A percentile compares a stretch with the other conserved stretches of the same genome.
phyloP scores from a whole-genome alignment of 495 filamentous ascomycete genomes.

The Aspergillus bridgeri region DNA sequence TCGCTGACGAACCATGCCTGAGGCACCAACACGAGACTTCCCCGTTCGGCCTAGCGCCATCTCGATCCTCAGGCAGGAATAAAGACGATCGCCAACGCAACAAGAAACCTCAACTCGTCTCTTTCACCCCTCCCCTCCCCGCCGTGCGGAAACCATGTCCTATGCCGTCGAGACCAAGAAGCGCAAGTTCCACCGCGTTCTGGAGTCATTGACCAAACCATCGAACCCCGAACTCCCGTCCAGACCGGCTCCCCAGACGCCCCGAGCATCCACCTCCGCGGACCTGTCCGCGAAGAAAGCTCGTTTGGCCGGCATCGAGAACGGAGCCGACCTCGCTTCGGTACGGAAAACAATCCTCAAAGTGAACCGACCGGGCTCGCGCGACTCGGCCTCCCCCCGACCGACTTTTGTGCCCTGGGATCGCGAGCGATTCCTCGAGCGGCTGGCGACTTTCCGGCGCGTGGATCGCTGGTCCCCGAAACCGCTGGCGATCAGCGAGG shows the following conservation, averaged over 20 bases:
- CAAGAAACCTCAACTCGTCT: constrained; percentile 1
- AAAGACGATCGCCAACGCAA: neutral
- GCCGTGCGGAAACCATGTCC: constrained; percentile 36
- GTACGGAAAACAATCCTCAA: constrained; percentile 29
- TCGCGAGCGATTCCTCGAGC: constrained; percentile 73
- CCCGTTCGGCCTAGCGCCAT: constrained; percentile 10
- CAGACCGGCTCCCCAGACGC: constrained; percentile 23
- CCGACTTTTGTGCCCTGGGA: constrained; percentile 79
- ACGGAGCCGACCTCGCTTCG: constrained; percentile 20
- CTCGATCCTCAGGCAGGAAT: constrained; percentile 1
- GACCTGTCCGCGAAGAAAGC: constrained; percentile 40
- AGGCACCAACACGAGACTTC: constrained; percentile 7
- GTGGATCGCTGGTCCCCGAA: constrained; percentile 80
- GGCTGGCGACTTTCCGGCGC: constrained; percentile 83
- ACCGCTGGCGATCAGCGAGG: constrained; percentile 77
- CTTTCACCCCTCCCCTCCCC: neutral
- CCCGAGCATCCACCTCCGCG: constrained; percentile 28
- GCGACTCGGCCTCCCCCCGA: constrained; percentile 27
- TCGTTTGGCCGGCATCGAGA: constrained; percentile 26
- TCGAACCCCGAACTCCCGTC: constrained; percentile 24
- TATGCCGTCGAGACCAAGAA: constrained; percentile 53
- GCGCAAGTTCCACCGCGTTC: constrained; percentile 52
- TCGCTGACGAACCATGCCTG: no score
- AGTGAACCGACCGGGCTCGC: constrained; percentile 19
- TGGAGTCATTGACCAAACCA: constrained; percentile 51